These are phyloP conservation scores for Oryza meridionalis DNA, from an alignment of 176 grass and related monocot species.

Conservation along the genomic window DNA sequence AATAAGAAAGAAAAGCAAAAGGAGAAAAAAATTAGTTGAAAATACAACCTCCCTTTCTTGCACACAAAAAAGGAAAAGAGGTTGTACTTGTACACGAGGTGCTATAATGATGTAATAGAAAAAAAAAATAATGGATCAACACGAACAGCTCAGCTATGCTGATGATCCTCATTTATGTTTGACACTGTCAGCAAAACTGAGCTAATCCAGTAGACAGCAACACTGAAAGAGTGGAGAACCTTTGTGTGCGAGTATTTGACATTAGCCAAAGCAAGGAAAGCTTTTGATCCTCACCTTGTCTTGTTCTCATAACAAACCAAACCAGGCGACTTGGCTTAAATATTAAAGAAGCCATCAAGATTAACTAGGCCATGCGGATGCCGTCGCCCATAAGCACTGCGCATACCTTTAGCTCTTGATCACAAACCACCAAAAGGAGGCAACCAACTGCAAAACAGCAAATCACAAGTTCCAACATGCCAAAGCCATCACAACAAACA, in stretches of 20 bases:
- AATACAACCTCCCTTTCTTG: not conserved
- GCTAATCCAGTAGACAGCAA: not conserved
- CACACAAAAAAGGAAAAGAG: not conserved
- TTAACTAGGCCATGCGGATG: not conserved
- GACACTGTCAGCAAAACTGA: not conserved
- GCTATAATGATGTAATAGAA: not conserved
- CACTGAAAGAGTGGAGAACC: not conserved
- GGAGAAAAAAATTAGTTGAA: not conserved
- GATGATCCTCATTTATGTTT: not conserved
- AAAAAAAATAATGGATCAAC: not conserved
- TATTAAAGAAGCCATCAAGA: not conserved
- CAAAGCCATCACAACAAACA: conserved; percentile 38
- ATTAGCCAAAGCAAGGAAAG: conserved; percentile 18
- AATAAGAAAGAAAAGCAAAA: not conserved
- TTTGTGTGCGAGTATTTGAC: not conserved
- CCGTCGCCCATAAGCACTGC: not conserved
- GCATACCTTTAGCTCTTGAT: conserved; percentile 25
- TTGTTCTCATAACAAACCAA: conserved; percentile 18
- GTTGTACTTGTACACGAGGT: not conserved
- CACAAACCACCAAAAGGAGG: conserved; percentile 45
- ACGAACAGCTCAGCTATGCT: not conserved
- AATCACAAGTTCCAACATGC: conserved; percentile 48
- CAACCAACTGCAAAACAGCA: conserved; percentile 50
- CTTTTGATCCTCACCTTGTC: conserved; percentile 17
- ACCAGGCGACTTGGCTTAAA: not conserved